phyloP scores from a whole-genome alignment of 176 grass and related monocot genomes.

The Aechmea fasciata region DNA sequence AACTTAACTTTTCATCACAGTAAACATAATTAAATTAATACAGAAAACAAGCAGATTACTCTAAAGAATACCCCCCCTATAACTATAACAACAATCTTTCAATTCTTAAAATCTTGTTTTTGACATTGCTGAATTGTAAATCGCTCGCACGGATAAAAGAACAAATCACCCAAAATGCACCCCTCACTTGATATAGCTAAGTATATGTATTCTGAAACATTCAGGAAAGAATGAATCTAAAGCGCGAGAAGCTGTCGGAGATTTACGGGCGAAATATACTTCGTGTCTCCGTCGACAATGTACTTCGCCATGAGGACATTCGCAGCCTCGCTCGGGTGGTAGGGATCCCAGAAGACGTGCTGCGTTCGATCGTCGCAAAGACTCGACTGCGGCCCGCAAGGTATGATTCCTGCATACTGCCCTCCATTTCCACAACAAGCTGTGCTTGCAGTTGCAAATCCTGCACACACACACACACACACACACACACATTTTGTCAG shows the following conservation, averaged over 20 bases:
- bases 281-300: slow-evolving; percentile 73
- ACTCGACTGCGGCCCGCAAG: slow-evolving; percentile 61
- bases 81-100: too few relatives aligned
- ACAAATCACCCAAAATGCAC: too few relatives aligned
- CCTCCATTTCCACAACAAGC: slow-evolving; percentile 87
- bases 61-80: too few relatives aligned
- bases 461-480: slow-evolving; percentile 11
- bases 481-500: background rate
- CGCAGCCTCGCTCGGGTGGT: slow-evolving; percentile 79
- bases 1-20: too few relatives aligned
- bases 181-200: too few relatives aligned
- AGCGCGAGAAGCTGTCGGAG: slow-evolving; percentile 54
- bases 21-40: too few relatives aligned
- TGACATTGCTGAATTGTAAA: too few relatives aligned
- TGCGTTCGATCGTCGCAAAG: slow-evolving; percentile 42
- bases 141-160: too few relatives aligned
- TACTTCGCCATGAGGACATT: slow-evolving; percentile 66
- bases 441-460: slow-evolving; percentile 50
- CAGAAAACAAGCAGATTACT: too few relatives aligned
- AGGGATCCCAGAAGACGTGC: slow-evolving; percentile 86
- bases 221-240: background rate
- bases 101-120: too few relatives aligned
- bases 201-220: background rate
- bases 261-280: slow-evolving; percentile 76
- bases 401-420: slow-evolving; percentile 49